Evolutionary conservation across 352 stramenopile genomes (phyloP).

Genomic region (Phytophthora pisi): DNA sequence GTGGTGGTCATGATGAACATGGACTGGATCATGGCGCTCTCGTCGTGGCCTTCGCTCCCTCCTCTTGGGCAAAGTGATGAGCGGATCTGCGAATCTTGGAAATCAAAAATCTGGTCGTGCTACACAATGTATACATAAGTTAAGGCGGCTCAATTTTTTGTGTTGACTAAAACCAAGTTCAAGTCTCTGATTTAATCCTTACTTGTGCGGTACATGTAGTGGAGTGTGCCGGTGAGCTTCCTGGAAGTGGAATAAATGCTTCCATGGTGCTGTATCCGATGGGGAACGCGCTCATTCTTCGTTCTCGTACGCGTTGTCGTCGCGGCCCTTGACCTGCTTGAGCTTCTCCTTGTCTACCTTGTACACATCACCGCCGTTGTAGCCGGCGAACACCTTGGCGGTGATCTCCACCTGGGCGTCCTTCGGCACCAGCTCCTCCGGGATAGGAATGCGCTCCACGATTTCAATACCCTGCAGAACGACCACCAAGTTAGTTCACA

Average conservation of each 20-base stretch:
- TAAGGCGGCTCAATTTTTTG: conserved; percentile 10
- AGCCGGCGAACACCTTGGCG: conserved; percentile 95
- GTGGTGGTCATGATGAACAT: conserved; percentile 97
- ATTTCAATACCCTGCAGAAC: conserved; percentile 99
- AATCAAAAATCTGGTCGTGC: conserved; percentile 25
- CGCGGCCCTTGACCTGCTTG: conserved; percentile 94
- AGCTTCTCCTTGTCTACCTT: conserved; percentile 93
- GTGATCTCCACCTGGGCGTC: conserved; percentile 99
- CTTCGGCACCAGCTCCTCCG: conserved; percentile 96
- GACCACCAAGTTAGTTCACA: conserved; percentile 15
- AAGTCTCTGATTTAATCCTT: neutral
- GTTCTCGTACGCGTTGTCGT: conserved; percentile 64
- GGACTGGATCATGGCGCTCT: conserved; percentile 93
- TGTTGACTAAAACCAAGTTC: conserved; percentile 8
- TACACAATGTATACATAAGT: conserved; percentile 21
- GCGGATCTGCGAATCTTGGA: conserved; percentile 23
- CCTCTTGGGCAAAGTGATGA: neutral
- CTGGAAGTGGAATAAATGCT: conserved; percentile 3
- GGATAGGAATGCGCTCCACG: conserved; percentile 98
- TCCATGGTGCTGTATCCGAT: conserved; percentile 18
- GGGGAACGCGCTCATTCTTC: conserved; percentile 27
- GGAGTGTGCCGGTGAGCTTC: neutral
- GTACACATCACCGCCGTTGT: conserved; percentile 92
- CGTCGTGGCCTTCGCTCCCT: neutral
- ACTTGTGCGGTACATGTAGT: conserved; percentile 2